These are phyloP conservation scores for Fusarium drepaniforme DNA, from an alignment of 2,329 filamentous ascomycete species.

Conservation along the genomic window DNA sequence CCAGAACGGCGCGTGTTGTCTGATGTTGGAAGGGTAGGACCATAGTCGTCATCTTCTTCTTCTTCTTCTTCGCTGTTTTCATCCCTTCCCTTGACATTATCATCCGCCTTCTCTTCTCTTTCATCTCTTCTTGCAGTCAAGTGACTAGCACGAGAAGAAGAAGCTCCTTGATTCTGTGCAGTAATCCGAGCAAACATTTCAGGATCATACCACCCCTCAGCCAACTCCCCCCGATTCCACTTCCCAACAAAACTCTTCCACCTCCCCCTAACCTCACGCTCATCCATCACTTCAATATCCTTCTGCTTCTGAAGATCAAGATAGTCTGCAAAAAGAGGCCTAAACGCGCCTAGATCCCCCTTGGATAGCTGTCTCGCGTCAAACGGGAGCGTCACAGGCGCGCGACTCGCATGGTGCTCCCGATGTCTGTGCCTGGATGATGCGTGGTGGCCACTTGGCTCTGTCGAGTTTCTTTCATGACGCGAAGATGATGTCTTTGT, in stretches of 20 bases:
- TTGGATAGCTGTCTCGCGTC: conserved; percentile 75
- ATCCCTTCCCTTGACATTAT: conserved; percentile 56
- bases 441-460: conserved; percentile 28
- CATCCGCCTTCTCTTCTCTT: conserved; percentile 49
- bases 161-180: conserved; percentile 41
- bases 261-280: conserved; percentile 81
- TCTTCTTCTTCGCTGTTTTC: conserved; percentile 55
- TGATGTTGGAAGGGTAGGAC: conserved; percentile 50
- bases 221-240: conserved; percentile 92
- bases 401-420: conserved; percentile 24
- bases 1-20: conserved; percentile 53
- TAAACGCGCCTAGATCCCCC: conserved; percentile 74
- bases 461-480: conserved; percentile 23
- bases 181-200: conserved; percentile 66
- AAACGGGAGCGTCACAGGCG: conserved; percentile 67
- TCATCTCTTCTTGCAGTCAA: conserved; percentile 25
- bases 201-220: conserved; percentile 94
- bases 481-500: conserved; percentile 28
- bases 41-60: conserved; percentile 68
- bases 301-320: conserved; percentile 89
- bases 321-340: conserved; percentile 84
- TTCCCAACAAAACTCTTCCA: conserved; percentile 95
- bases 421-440: conserved; percentile 41
- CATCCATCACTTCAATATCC: conserved; percentile 75
- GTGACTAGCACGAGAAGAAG: conserved; percentile 9